A percentile compares a stretch with the other conserved stretches of the same genome.
Evolutionary conservation across 2,329 filamentous ascomycete species (phyloP).

Genomic region (Ascocoryne sarcoides): DNA sequence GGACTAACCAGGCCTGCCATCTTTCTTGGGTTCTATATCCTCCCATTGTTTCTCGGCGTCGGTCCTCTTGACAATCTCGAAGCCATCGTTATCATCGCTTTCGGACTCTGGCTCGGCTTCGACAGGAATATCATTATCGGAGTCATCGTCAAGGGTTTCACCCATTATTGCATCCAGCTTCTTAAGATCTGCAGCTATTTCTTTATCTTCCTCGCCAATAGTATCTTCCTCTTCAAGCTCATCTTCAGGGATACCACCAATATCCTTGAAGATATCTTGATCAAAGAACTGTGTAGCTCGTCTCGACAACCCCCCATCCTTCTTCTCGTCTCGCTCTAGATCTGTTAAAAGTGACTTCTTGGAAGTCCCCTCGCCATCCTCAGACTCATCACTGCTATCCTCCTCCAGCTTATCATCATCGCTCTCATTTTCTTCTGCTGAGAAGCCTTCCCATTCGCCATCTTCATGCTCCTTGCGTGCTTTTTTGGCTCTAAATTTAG

Average conservation of each 20-base stretch:
- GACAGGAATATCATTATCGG: slow-evolving; percentile 20
- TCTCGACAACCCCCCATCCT: slow-evolving; percentile 61
- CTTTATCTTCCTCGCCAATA: slow-evolving; percentile 36
- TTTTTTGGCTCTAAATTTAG: slow-evolving; percentile 86
- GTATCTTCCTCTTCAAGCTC: slow-evolving; percentile 36
- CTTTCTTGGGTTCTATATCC: slow-evolving; percentile 50
- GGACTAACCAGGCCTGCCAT: slow-evolving; percentile 51
- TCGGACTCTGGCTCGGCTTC: slow-evolving; percentile 11
- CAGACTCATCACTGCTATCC: slow-evolving; percentile 52
- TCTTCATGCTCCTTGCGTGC: slow-evolving; percentile 72
- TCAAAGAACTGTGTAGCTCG: slow-evolving; percentile 85
- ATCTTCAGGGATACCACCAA: slow-evolving; percentile 57
- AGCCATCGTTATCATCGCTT: slow-evolving; percentile 38
- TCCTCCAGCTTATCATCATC: slow-evolving; percentile 48
- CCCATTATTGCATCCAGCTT: slow-evolving; percentile 21
- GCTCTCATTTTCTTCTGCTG: slow-evolving; percentile 49
- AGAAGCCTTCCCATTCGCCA: slow-evolving; percentile 89
- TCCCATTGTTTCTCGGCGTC: slow-evolving; percentile 55
- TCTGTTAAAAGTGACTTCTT: slow-evolving; percentile 48
- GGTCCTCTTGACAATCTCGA: slow-evolving; percentile 52
- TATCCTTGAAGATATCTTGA: slow-evolving; percentile 86
- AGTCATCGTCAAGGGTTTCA: slow-evolving; percentile 27
- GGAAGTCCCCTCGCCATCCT: slow-evolving; percentile 35
- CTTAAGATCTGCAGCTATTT: slow-evolving; percentile 31
- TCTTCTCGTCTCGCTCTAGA: slow-evolving; percentile 44